These are phyloP conservation scores for Dryas alaskensis DNA, from an alignment of 306 rosid species.

Conservation along the genomic window DNA sequence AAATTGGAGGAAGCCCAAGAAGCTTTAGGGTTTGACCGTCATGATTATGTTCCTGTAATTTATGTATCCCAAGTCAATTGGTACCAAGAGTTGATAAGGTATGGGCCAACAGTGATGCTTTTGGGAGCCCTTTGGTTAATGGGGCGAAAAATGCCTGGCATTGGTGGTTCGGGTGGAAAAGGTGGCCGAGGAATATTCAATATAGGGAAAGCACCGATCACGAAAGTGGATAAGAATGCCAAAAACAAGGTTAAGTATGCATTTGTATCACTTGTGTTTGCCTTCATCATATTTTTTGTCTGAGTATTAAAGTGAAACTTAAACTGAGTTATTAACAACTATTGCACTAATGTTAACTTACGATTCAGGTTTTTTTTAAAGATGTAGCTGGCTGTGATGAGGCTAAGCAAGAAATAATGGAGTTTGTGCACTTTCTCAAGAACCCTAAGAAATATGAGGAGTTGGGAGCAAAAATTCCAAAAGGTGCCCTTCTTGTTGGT, in stretches of 20 bases:
- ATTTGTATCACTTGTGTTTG: not conserved
- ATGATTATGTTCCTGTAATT: constrained; percentile 78
- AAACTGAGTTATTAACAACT: not conserved
- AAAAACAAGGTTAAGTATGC: constrained; percentile 69
- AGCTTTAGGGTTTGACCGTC: constrained; percentile 68
- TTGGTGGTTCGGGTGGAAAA: constrained; percentile 60
- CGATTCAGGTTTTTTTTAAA: constrained; percentile 65
- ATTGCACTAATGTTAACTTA: not conserved
- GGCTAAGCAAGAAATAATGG: constrained; percentile 96
- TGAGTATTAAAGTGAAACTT: constrained; percentile 3
- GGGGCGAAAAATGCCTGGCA: constrained; percentile 70
- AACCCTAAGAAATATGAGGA: constrained; percentile 90
- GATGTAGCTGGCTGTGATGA: constrained; percentile 99
- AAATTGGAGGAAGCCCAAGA: constrained; percentile 95
- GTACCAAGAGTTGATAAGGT: constrained; percentile 63
- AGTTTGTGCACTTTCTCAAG: constrained; percentile 92
- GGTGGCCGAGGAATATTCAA: constrained; percentile 85
- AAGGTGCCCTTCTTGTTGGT: constrained; percentile 94
- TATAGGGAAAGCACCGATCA: constrained; percentile 84
- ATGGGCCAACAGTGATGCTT: constrained; percentile 65
- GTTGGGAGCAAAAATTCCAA: constrained; percentile 92
- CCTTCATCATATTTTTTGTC: constrained; percentile 21
- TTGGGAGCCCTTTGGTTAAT: constrained; percentile 58
- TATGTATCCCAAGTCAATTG: constrained; percentile 72
- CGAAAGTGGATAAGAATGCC: constrained; percentile 78